Evolutionary conservation across 768 basidiomycete genomes (phyloP).

Genomic region (Cystobasidium onofrii): DNA sequence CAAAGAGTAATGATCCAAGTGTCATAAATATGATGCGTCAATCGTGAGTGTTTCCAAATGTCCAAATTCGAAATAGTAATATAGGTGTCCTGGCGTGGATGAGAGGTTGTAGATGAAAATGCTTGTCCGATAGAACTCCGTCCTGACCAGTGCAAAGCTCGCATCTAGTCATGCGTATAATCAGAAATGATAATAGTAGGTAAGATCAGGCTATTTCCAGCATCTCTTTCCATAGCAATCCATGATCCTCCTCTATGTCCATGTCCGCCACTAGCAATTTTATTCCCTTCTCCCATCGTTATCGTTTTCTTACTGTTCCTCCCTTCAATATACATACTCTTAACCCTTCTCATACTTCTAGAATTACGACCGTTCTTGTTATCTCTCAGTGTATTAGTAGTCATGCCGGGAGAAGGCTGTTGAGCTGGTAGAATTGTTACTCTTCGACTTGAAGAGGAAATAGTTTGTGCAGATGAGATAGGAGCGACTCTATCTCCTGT

Average conservation of each 20-base stretch:
- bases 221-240: background rate
- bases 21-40: no score
- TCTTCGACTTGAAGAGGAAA: background rate
- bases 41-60: no score
- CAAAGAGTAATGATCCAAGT: no score
- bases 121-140: no score
- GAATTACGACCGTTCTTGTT: background rate
- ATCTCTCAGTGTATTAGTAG: no score
- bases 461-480: background rate
- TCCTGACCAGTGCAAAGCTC: no score
- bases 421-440: background rate
- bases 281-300: background rate
- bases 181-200: slow-evolving; percentile 27
- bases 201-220: background rate
- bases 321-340: background rate
- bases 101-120: no score
- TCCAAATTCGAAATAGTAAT: no score
- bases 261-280: background rate
- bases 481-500: background rate
- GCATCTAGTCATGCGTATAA: background rate
- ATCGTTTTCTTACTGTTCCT: background rate
- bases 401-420: no score
- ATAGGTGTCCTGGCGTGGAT: no score
- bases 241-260: background rate
- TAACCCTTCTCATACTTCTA: background rate